Evolutionary conservation across 768 basidiomycete genomes (phyloP), one percentile per base, ranked within the genome.

Genomic region (Leccinum subtestaceum): DNA sequence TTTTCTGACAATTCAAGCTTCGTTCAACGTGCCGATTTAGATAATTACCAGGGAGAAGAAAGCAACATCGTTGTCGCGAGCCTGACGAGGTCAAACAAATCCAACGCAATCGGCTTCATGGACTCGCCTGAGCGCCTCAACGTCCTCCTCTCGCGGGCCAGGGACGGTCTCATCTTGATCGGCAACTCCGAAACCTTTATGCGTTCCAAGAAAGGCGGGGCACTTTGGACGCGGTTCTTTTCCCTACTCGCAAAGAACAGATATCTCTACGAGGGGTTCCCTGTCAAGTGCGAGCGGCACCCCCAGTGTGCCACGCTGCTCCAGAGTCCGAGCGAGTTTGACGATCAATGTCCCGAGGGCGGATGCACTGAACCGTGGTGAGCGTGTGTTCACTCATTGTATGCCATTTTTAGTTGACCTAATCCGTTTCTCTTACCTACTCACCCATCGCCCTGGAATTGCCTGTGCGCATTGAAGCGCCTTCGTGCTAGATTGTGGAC

Each of bases 11-110:
- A 3, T 11, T 15, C 34, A 17, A 10, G 19, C 10, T 0, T 5
- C 2, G 5, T 46, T 19, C 15, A 27, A 40, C n/a, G 9, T 12
- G 4, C 2, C 12, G n/a, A 12, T 17, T 10, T 56, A 88, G 88
- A 89, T 60, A 89, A 89, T 63, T 89, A 88, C 60, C 88, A 89
- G 63, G 88, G 88, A 10, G 88, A 89, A 63, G 87, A 89, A 66
- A 83, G 84, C 54, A 79, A 88, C 25, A 84, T 90, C 52, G 85
- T 89, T 21, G 72, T 89, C 25, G 76, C 77, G 6, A 83, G 80
- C 6, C 70, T 89, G 11, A 86, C 84, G 0, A 68, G 88, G 45
- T 87, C 86, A 64, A 89, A 89, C 59, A 8, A 72, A 0, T 64
- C 72, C 0, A 67, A 79, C 52, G 77, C 83, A 59, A 89, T 89